Evolutionary conservation across 2,329 filamentous ascomycete species (phyloP).

Genomic region (Botrytis hyacinthi): DNA sequence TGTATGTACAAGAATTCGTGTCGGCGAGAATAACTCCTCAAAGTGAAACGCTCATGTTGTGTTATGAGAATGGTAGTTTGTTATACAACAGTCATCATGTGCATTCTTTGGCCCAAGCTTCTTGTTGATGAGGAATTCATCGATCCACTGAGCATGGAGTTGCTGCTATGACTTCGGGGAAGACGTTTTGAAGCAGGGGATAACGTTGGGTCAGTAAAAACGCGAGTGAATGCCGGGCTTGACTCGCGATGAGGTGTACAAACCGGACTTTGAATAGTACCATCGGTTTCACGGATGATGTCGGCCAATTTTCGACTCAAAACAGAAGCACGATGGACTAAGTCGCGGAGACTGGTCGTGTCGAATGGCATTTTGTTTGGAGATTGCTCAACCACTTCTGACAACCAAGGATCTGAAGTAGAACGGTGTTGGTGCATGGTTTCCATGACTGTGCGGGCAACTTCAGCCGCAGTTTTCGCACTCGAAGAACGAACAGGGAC

Average conservation of each 20-base stretch:
- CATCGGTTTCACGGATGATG: slow-evolving; percentile 56
- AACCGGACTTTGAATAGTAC: slow-evolving; percentile 55
- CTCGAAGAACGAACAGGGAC: slow-evolving; percentile 31
- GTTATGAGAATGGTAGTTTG: slow-evolving; percentile 5
- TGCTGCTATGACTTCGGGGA: slow-evolving; percentile 54
- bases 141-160: slow-evolving; percentile 51
- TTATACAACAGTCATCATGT: slow-evolving; percentile 61
- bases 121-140: slow-evolving; percentile 53
- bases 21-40: slow-evolving; percentile 1
- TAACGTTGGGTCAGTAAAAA: slow-evolving; percentile 61
- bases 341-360: slow-evolving; percentile 64
- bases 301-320: slow-evolving; percentile 60
- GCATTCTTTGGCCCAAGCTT: slow-evolving; percentile 53
- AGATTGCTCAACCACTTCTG: slow-evolving; percentile 34
- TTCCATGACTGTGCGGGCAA: slow-evolving; percentile 59
- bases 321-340: slow-evolving; percentile 61
- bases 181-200: slow-evolving; percentile 51
- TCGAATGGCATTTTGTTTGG: slow-evolving; percentile 61
- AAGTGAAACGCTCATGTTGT: neutral
- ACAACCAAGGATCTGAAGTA: slow-evolving; percentile 42
- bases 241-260: slow-evolving; percentile 52
- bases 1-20: slow-evolving; percentile 22
- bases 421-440: slow-evolving; percentile 58
- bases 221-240: slow-evolving; percentile 65
- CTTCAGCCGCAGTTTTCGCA: slow-evolving; percentile 46